phyloP scores from a whole-genome alignment of 2,329 filamentous ascomycete genomes.

The Tothia fuscella region DNA sequence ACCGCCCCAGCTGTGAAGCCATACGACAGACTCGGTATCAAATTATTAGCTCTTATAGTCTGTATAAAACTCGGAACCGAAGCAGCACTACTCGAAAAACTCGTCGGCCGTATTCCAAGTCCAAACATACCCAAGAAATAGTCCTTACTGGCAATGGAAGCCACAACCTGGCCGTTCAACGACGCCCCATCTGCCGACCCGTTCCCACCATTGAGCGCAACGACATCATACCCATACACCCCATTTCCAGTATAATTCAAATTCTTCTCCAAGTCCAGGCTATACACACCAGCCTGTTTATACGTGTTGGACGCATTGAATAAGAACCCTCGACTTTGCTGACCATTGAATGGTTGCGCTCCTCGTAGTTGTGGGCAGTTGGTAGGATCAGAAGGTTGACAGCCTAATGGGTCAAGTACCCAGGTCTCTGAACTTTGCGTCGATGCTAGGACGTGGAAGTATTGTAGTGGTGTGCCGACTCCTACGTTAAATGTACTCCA shows the following conservation, averaged over 20 bases:
- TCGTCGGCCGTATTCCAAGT: conserved; percentile 24
- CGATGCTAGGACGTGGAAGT: conserved; percentile 20
- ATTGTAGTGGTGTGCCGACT: conserved; percentile 20
- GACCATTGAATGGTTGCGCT: conserved; percentile 17
- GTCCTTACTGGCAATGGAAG: conserved; percentile 21
- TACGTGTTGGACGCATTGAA: conserved; percentile 23
- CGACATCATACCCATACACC: conserved; percentile 24
- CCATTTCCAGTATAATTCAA: conserved; percentile 22
- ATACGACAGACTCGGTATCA: conserved; percentile 27
- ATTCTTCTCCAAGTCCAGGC: conserved; percentile 18
- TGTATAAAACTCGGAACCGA: conserved; percentile 21
- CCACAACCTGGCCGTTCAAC: conserved; percentile 25
- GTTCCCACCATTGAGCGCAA: conserved; percentile 20
- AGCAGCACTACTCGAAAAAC: conserved; percentile 27
- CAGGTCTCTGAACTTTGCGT: conserved; percentile 24
- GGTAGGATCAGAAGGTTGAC: conserved; percentile 15
- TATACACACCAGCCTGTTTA: conserved; percentile 22
- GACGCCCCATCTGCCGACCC: conserved; percentile 15
- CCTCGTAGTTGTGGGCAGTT: conserved; percentile 22
- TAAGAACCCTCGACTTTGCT: conserved; percentile 16
- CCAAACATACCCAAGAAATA: conserved; percentile 29
- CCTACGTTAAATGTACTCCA: conserved; percentile 23
- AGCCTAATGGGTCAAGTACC: conserved; percentile 24
- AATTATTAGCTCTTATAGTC: conserved; percentile 18
- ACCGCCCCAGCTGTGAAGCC: conserved; percentile 30